Evolutionary conservation across 2,329 filamentous ascomycete genomes (phyloP).

Genomic region (Fusarium odoratissimum): DNA sequence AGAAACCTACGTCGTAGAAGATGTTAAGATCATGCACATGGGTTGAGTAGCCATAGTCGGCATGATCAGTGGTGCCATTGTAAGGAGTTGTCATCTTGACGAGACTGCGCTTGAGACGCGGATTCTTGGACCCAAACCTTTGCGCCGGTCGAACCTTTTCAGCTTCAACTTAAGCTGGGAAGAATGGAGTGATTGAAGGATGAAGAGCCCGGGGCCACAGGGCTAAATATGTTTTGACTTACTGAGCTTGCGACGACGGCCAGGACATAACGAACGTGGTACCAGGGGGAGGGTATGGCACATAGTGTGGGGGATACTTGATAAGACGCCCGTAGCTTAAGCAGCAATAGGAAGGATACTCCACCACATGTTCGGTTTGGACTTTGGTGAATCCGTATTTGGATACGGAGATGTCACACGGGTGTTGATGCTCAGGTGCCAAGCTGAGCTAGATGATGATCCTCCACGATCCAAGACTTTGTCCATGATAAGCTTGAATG

Average conservation of each 20-base stretch:
- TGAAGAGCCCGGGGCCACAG: constrained; percentile 26
- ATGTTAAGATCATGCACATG: constrained; percentile 79
- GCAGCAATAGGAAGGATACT: constrained; percentile 22
- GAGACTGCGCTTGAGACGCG: constrained; percentile 18
- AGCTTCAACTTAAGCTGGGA: constrained; percentile 25
- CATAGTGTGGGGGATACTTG: constrained; percentile 41
- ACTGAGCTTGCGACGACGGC: constrained; percentile 15
- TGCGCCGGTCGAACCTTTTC: constrained; percentile 8
- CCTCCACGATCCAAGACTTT: background rate
- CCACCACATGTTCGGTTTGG: constrained; percentile 15
- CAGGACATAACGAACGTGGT: constrained; percentile 14
- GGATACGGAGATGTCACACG: background rate
- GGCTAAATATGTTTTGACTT: constrained; percentile 36
- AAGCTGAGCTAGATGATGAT: constrained; percentile 28
- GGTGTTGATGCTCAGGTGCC: constrained; percentile 11
- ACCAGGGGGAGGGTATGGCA: constrained; percentile 35
- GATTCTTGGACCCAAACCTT: constrained; percentile 16
- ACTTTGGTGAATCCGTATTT: background rate
- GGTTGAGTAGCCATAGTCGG: constrained; percentile 64
- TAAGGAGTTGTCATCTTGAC: constrained; percentile 54
- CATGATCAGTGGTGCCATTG: constrained; percentile 62
- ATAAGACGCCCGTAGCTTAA: constrained; percentile 43
- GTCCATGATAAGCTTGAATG: constrained; percentile 7
- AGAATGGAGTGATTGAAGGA: constrained; percentile 24
- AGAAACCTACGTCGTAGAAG: constrained; percentile 76